phyloP scores from a whole-genome alignment of 1,284 basidiomycete species.

The Anthracocystis walkeri region DNA sequence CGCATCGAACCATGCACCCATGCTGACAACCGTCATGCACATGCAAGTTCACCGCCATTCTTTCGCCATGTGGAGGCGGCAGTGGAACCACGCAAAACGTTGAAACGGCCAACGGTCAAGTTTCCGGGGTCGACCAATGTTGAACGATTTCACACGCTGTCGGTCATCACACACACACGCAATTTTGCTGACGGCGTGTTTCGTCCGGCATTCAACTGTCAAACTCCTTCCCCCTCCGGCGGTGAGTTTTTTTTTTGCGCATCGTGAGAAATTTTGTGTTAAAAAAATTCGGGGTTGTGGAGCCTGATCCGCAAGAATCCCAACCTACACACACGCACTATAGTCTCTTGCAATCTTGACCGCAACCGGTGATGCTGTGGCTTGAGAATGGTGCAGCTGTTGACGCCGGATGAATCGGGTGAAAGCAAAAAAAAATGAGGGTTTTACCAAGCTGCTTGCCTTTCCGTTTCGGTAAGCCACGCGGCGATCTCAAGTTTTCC shows the following conservation, averaged over 20 bases:
- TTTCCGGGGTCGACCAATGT: slow-evolving; percentile 1
- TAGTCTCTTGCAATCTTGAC: too few relatives aligned
- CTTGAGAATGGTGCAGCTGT: too few relatives aligned
- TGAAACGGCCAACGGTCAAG: background rate
- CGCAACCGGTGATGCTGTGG: background rate
- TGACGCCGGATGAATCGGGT: too few relatives aligned
- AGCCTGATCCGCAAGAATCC: background rate
- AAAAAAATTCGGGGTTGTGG: slow-evolving; percentile 6
- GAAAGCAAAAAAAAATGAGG: background rate
- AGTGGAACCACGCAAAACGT: background rate
- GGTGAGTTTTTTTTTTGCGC: background rate
- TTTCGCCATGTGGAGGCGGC: background rate
- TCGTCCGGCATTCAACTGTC: slow-evolving; percentile 8
- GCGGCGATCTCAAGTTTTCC: slow-evolving; percentile 2
- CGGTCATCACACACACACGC: background rate
- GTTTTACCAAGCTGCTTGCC: background rate
- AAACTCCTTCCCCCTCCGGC: background rate
- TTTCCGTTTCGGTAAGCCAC: slow-evolving; percentile 2
- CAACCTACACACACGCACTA: too few relatives aligned
- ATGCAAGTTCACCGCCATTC: background rate
- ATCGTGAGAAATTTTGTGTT: too few relatives aligned
- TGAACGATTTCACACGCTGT: background rate
- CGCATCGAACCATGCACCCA: slow-evolving; percentile 2
- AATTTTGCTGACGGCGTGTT: background rate
- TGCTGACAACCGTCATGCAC: background rate